Evolutionary conservation across 805 yeast species (phyloP), one percentile per base, ranked within the genome.

Genomic region (Candida sphagnicola): DNA sequence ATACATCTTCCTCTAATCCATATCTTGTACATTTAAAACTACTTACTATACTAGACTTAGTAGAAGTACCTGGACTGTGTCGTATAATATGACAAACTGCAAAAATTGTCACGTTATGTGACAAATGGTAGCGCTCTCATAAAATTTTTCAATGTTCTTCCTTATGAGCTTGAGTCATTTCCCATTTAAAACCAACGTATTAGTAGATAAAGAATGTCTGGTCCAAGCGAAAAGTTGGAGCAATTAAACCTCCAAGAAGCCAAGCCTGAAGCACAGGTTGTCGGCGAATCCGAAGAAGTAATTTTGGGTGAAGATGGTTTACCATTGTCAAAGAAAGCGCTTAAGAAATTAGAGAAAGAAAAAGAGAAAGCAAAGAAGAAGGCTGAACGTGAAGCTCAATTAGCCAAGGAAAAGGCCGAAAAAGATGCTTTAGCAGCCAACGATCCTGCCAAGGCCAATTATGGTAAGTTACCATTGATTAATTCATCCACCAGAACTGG

Each of bases 281-380:
- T 45, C 38, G 48, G 49, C 24, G 46, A 52, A 26, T 35, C 54
- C 35, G 57, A 57, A 42, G 50, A 39, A 8, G 53, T 52, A 5
- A 49, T 65, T 34, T 57, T 78, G 33, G 82, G 84, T 10, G 78
- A 77, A 48, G 91, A 85, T 57, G 96, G 96, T 31, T 80, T 76
- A 65, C 96, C 96, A 18, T 69, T 88, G 51, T 83, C 95, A 41
- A 93, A 93, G 67, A 93, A 90, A 61, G 99, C 96, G 2, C 70
- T 93, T 54, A 93, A 93, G 76, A 93, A 93, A 71, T 76, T 93
- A 46, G 93, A 85, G 62, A 91, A 91, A 58, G 96, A 87, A 65
- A 80, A 77, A 58, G 97, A 90, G 67, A 91, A 91, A 72, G 95
- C 83, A 50, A 80, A 76, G 57, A 91, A 90, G 75, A 90, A 90